Evolutionary conservation across 2,329 filamentous ascomycete species (phyloP).

Genomic region (Nigrospora osmanthi): DNA sequence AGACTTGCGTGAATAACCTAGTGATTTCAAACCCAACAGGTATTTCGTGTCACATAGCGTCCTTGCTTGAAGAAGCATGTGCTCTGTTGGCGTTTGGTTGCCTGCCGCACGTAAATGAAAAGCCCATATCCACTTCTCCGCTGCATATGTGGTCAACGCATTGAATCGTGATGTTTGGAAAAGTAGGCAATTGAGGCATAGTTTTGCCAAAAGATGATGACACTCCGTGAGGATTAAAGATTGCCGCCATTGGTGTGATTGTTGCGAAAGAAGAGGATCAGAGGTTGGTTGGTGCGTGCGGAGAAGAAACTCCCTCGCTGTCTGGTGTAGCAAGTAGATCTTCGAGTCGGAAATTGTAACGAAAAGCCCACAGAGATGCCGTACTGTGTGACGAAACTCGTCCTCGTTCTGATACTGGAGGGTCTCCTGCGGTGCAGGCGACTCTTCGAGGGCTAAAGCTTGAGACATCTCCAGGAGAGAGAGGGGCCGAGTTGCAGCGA

Average conservation of each 20-base stretch:
- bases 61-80: slow-evolving; percentile 2
- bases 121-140: slow-evolving; percentile 5
- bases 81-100: neutral
- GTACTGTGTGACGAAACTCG: neutral
- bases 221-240: slow-evolving; percentile 4
- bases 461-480: slow-evolving; percentile 22
- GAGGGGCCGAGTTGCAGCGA: slow-evolving; percentile 23
- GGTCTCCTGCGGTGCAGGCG: slow-evolving; percentile 31
- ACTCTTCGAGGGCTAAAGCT: slow-evolving; percentile 13
- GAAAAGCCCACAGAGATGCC: slow-evolving; percentile 9
- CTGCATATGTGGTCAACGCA: slow-evolving; percentile 5
- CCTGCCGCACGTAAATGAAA: slow-evolving; percentile 5
- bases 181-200: slow-evolving; percentile 6
- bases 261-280: neutral
- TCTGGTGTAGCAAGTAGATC: slow-evolving; percentile 8
- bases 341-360: slow-evolving; percentile 3
- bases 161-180: neutral
- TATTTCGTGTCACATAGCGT: slow-evolving; percentile 4
- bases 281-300: neutral
- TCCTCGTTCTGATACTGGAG: slow-evolving; percentile 26
- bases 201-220: slow-evolving; percentile 5
- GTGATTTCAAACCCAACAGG: too few species aligned
- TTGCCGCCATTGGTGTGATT: slow-evolving; percentile 5
- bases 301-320: slow-evolving; percentile 8
- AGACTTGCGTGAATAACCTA: too few species aligned